phyloP scores from a whole-genome alignment of 2,329 filamentous ascomycete species.

The Fusarium burgessii region DNA sequence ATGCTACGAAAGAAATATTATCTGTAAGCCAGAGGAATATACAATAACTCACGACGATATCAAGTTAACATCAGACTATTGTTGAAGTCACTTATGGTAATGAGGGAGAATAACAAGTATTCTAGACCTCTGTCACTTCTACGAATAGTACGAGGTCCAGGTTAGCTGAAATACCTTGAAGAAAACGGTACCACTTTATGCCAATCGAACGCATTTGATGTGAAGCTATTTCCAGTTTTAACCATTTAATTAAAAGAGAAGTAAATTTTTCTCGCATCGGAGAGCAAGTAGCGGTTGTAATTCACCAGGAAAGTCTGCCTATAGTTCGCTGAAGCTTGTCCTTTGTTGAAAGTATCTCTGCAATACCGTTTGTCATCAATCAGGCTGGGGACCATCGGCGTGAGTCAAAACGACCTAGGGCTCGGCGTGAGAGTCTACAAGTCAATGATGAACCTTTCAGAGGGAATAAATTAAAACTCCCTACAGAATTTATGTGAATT shows the following conservation, averaged over 20 bases:
- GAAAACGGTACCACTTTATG: background rate
- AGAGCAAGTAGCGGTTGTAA: too few species aligned
- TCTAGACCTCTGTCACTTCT: background rate
- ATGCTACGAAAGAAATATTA: background rate
- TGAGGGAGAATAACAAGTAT: background rate
- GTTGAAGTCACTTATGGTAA: background rate
- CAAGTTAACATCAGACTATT: background rate
- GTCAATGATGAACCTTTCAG: background rate
- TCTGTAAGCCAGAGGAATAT: background rate
- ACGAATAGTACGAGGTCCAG: background rate
- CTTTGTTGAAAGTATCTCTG: background rate
- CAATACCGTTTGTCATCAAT: background rate
- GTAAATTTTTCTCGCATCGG: background rate
- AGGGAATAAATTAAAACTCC: too few species aligned
- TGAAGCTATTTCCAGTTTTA: background rate
- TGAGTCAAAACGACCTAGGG: slow-evolving; percentile 41
- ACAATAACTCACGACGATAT: too few species aligned
- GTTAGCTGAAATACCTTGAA: background rate
- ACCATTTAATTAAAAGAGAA: background rate
- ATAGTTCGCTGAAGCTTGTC: background rate
- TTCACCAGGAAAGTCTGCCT: too few species aligned
- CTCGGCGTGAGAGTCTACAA: background rate
- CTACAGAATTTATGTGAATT: background rate
- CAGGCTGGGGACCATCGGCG: slow-evolving; percentile 27
- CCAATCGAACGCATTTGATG: background rate